Base-by-base conservation (phyloP, 1,284 basidiomycete genomes). In the Ganoderma leucocontextum region DNA sequence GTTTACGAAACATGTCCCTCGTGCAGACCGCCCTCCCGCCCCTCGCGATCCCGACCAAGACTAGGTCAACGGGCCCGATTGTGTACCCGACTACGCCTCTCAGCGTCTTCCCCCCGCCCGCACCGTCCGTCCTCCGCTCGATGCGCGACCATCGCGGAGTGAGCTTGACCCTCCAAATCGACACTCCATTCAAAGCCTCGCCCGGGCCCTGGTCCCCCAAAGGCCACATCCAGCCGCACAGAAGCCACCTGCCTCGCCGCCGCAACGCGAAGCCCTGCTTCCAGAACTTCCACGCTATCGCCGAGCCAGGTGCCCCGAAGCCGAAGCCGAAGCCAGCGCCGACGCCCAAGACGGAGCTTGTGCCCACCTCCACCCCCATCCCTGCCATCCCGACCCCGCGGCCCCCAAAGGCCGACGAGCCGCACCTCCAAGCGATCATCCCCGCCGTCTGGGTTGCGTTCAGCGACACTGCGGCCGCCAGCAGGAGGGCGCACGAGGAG, bases 171-270 rank as follows among this genome's bases (percentile, higher is more conserved):
- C 72, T 78, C n/a, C 70, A 73, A 38, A 72, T 72, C 69, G 72
- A 67, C 39, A 70, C 70, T 2, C 62, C 65, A 22, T 71, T 70
- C 67, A 67, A 73, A n/a, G 13, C 64, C 22, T 35, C 65, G 25
- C 19, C 58, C 65, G 44, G 69, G 61, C 6, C 66, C 68, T 75
- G 75, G 70, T 75, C 76, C 22, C 69, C 75, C 44, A 77, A 76
- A 63, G 73, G 73, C 35, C 70, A 76, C 71, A 49, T 74, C 60
- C 78, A 79, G 64, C 78, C 78, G 25, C 78, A 79, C 65, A 75
- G 76, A 22, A 75, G 64, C 67, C 61, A 76, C 59, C 75, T 78
- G 38, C 78, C 78, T 25, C 75, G 77, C 65, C 66, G 76, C 29
- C 75, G 78, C 62, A 76, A 76, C 59, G 68, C 67, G 13, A 70